Evolutionary conservation across 805 yeast genomes (phyloP).

Genomic region (Zygotorulaspora danielsina): DNA sequence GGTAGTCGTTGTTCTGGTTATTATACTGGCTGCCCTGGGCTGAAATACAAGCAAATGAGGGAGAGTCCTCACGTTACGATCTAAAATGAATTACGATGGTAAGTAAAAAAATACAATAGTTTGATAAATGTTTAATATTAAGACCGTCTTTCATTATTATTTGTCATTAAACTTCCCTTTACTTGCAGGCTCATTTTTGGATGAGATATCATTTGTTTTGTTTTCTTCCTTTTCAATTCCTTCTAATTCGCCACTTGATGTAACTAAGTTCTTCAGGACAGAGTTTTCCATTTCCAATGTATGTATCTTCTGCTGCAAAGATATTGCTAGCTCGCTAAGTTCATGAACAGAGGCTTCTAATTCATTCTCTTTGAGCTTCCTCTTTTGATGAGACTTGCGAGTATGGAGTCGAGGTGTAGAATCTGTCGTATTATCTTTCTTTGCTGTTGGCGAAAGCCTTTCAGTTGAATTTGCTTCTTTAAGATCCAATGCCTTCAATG

Average conservation of each 20-base stretch:
- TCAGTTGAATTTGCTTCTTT: background rate
- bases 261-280: constrained; percentile 74
- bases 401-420: constrained; percentile 2
- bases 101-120: too few species aligned
- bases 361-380: constrained; percentile 87
- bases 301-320: constrained; percentile 68
- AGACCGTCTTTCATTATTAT: too few species aligned
- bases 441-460: background rate
- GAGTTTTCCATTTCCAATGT: constrained; percentile 92
- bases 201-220: constrained; percentile 37
- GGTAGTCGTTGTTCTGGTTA: constrained; percentile 52
- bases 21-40: constrained; percentile 48
- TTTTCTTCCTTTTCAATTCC: constrained; percentile 51
- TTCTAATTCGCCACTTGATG: constrained; percentile 63
- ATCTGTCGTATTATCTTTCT: constrained; percentile 4
- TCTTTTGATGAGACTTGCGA: constrained; percentile 44
- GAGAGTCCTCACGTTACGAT: background rate
- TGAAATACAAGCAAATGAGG: constrained; percentile 4
- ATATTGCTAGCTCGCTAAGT: constrained; percentile 60
- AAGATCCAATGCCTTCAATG: background rate
- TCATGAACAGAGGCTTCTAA: constrained; percentile 75
- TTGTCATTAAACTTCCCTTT: background rate
- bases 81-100: constrained; percentile 1
- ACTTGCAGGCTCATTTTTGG: background rate
- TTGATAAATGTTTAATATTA: too few species aligned